Base-by-base conservation (phyloP, 495 filamentous ascomycete genomes). In the Terfezia boudieri region DNA sequence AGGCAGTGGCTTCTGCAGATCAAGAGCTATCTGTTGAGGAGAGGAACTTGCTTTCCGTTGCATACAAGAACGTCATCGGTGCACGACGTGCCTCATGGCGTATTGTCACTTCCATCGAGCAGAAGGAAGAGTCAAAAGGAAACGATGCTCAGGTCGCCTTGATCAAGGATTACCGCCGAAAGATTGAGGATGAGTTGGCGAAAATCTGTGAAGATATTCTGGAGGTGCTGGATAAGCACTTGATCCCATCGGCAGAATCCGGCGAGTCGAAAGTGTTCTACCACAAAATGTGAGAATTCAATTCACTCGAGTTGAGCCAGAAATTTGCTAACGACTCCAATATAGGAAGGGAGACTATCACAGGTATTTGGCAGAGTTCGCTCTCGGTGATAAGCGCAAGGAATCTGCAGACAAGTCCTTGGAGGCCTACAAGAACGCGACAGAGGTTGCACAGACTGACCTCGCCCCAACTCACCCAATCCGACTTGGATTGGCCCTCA, bases 91-190 rank as follows among this genome's bases (percentile, higher is more conserved):
- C 90, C 56, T 96, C 92, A 57, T 98, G 90, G 90, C 85, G 90
- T 76, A 98, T 98, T 69, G 88, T 98, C 67, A 94, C 90, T 69
- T 96, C 92, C 57, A 98, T 98, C 69, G 90, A 98, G 79, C 90
- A 98, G 76, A 98, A 98, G 81, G 90, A 98, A 74, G 90, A 98
- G 74, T 93, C 89, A 66, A 98, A 98, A 80, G 90, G 92, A 76
- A 94, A 94, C 72, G 81, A 88, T 60, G 73, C 77, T 59, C 90
- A 98, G 73, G 90, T 96, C 60, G 67, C 73, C 60, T 74, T 94
- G 57, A 98, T 98, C 76, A 95, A 95, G 80, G 88, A 95, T 69
- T 98, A 98, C 78, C 90, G 90, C 68, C 82, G 92, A 70, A 98
- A 96, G 84, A 98, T 98, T 67, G 90, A 98, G 79, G 74, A 76